These are phyloP conservation scores for Cadophora gregata DNA, from an alignment of 2,329 filamentous ascomycete species.

Conservation along the genomic window DNA sequence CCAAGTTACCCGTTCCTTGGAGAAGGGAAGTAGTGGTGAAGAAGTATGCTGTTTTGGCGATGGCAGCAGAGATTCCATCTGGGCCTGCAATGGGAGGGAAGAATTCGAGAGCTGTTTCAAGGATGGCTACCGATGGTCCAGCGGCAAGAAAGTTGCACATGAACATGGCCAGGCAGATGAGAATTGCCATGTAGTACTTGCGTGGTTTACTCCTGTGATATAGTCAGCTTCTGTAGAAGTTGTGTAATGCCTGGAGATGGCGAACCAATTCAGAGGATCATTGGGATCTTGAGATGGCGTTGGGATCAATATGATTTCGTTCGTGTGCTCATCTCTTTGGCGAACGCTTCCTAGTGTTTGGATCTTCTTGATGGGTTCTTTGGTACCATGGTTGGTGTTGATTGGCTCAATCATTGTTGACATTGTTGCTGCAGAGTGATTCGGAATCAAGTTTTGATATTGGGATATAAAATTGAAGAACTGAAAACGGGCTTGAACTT, in stretches of 20 bases:
- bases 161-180: not conserved
- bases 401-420: not conserved
- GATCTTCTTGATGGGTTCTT: slow-evolving; percentile 16
- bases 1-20: not conserved
- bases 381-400: not conserved
- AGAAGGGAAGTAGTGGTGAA: not conserved
- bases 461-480: not conserved
- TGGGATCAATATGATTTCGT: slow-evolving; percentile 43
- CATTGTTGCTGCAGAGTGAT: not conserved
- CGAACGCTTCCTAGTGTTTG: slow-evolving; percentile 32
- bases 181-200: not conserved
- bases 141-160: not conserved
- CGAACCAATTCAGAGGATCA: slow-evolving; percentile 22
- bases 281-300: slow-evolving; percentile 43
- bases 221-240: not conserved
- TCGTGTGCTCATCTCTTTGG: slow-evolving; percentile 33
- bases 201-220: not conserved
- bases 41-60: not conserved
- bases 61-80: not conserved
- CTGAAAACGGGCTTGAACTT: not conserved
- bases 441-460: not conserved
- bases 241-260: no score
- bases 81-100: not conserved
- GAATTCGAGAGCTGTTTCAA: not conserved
- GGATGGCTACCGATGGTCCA: not conserved